A percentile compares a stretch with the other conserved stretches of the same genome.
Evolutionary conservation across 2,329 filamentous ascomycete genomes (phyloP).

Genomic region (Colletotrichum ledebouriae): DNA sequence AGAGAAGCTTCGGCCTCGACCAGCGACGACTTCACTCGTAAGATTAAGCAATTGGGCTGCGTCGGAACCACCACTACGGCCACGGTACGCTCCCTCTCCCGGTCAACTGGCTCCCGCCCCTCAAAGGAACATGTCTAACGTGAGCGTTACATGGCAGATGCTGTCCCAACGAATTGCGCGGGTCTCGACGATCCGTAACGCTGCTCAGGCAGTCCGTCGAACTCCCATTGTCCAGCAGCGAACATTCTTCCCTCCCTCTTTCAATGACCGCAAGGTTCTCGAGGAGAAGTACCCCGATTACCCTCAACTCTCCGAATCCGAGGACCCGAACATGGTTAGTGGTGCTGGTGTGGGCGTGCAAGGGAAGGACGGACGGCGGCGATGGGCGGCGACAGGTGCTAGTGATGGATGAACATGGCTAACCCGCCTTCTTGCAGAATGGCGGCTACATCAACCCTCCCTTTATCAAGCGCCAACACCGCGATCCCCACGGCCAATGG

Average conservation of each 20-base stretch:
- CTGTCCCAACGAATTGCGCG: conserved; percentile 71
- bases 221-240: conserved; percentile 69
- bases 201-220: conserved; percentile 61
- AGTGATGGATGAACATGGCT: conserved; percentile 35
- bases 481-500: conserved; percentile 93
- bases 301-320: conserved; percentile 65
- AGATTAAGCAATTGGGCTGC: conserved; percentile 46
- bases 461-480: conserved; percentile 86
- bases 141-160: conserved; percentile 61
- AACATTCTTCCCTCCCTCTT: conserved; percentile 66
- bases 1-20: conserved; percentile 43
- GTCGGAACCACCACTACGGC: conserved; percentile 52
- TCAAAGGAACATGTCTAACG: neutral
- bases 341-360: conserved; percentile 10
- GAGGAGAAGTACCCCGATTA: conserved; percentile 67
- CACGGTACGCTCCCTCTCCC: conserved; percentile 48
- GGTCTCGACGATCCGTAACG: conserved; percentile 59
- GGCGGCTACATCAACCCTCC: conserved; percentile 87
- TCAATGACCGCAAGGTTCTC: conserved; percentile 60
- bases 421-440: conserved; percentile 69
- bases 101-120: neutral
- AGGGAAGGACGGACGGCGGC: neutral
- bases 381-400: neutral
- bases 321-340: conserved; percentile 77
- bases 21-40: conserved; percentile 44